Evolutionary conservation across 2,329 filamentous ascomycete species (phyloP), one percentile per base, ranked within the genome.

Genomic region (Phialemonium atrogriseum): DNA sequence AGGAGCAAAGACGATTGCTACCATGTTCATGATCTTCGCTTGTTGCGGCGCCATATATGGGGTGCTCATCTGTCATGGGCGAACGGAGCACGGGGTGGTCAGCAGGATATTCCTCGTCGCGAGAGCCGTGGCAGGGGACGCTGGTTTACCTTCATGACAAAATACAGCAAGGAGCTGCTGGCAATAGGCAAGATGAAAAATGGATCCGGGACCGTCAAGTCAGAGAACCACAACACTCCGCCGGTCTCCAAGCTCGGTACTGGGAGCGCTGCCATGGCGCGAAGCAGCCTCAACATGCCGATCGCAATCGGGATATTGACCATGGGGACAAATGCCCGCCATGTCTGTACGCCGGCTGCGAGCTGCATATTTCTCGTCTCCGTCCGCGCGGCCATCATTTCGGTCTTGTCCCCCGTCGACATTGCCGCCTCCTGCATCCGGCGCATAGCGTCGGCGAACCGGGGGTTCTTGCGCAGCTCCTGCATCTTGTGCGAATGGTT

Each of bases 161-260:
- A 43, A 43, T 69, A 72, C 55, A 82, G 69, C 33, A 75, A 49
- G 7, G 50, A 55, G 2, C 77, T 69, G 4, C 77, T 75, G 2
- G 68, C 35, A 3, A 75, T 40, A 2, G 91, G 91, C 19, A 96
- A 60, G 24, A 91, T 54, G 45, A 74, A 89, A 47, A 69, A 80
- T 0, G 91, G 89, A 55, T 98, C 91, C 2, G 73, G 55, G 14
- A 77, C 51, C 0, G 85, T 80, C 40, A 98, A 58, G 54, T 96
- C 83, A 2, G 64, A 59, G 43, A 96, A 73, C 91, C 91, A 98
- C 24, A 78, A 59, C 21, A 78, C 59, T 3, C 84, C 80, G 19
- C 83, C 84, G 1, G 60, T 62, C 45, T 84, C 73, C 42, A 96
- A 56, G 1, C 76, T 80, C 0, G 89, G 89, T 5, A 95, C 85